Evolutionary conservation across 495 filamentous ascomycete species (phyloP), one percentile per base, ranked within the genome.

Genomic region (Letharia lupina): DNA sequence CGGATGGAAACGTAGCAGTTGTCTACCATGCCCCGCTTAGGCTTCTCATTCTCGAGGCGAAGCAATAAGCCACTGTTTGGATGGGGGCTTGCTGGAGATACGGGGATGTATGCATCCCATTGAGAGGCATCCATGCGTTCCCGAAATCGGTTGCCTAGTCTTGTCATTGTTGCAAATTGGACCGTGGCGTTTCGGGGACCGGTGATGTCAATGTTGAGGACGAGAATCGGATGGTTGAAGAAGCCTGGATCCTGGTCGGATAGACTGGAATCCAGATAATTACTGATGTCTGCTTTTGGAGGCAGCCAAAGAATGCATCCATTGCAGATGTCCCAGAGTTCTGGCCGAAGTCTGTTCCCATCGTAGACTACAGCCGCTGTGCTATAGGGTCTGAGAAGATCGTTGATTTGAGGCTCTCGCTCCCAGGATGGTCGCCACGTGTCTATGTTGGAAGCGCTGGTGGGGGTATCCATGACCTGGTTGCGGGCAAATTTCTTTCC

Each of bases 261-360:
- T 20, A 65, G 7, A 1, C 31, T 15, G 0, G 63, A 16, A 8
- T 37, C 52, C 28, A 23, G 63, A 4, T n/a, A 13, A 8, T 47
- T 31, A 39, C 28, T 18, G 5, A 65, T 23, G 28, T 45, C 63
- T 12, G 5, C 41, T 47, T 35, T 65, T 18, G 52, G 16, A n/a
- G 63, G 63, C 5, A 65, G 50, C 63, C 63, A 65, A 23, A 59
- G 63, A 28, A 65, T 65, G 16, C 52, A 65, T 7, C 52, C 63
- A 9, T 65, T 58, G 31, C 52, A 35, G 41, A 65, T 65, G 40
- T 65, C 63, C 63, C 63, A 59, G 16, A 65, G 28, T 45, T 65
- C 63, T 4, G 63, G 63, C 23, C 23, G 11, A 8, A 41, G 39
- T 59, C 40, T 47, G 3, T 3, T 33, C 0, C 52, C 39, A 12